phyloP scores from a whole-genome alignment of 2,329 filamentous ascomycete species.

The Chalara sp. region DNA sequence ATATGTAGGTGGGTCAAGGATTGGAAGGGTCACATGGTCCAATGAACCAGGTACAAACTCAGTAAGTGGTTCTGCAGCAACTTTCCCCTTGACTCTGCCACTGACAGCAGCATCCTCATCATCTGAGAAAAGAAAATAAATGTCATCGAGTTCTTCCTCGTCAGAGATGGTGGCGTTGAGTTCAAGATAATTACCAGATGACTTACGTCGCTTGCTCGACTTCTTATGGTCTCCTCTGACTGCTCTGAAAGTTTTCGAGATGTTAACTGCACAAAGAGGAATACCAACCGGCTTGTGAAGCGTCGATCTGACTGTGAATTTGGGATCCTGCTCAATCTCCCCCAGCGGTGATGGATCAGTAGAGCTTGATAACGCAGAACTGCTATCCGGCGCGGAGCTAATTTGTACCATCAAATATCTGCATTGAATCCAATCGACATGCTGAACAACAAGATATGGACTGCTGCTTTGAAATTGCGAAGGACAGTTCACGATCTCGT shows the following conservation, averaged over 20 bases:
- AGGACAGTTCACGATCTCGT: conserved; percentile 77
- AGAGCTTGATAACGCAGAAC: neutral
- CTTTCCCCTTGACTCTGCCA: conserved; percentile 5
- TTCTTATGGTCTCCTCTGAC: neutral
- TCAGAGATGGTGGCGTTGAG: conserved; percentile 11
- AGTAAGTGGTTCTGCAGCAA: conserved; percentile 27
- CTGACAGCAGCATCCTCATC: conserved; percentile 17
- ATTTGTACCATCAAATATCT: conserved; percentile 69
- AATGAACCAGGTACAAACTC: conserved; percentile 64
- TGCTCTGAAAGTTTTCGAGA: conserved; percentile 20
- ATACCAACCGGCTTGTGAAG: conserved; percentile 18
- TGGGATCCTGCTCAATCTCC: conserved; percentile 21
- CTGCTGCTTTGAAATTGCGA: conserved; percentile 44
- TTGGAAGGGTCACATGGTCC: conserved; percentile 52
- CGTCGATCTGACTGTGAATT: conserved; percentile 13
- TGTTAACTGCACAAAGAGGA: conserved; percentile 21
- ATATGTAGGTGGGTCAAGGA: conserved; percentile 59
- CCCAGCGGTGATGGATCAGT: neutral
- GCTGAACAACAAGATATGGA: conserved; percentile 65
- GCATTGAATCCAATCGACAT: conserved; percentile 84
- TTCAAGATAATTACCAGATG: neutral
- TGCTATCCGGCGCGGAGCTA: neutral
- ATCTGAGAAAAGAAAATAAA: conserved; percentile 32
- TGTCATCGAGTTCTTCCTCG: conserved; percentile 28
- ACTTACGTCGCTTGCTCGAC: conserved; percentile 1